Base-by-base conservation (phyloP, 768 basidiomycete genomes). In the Tylopilus sp. region DNA sequence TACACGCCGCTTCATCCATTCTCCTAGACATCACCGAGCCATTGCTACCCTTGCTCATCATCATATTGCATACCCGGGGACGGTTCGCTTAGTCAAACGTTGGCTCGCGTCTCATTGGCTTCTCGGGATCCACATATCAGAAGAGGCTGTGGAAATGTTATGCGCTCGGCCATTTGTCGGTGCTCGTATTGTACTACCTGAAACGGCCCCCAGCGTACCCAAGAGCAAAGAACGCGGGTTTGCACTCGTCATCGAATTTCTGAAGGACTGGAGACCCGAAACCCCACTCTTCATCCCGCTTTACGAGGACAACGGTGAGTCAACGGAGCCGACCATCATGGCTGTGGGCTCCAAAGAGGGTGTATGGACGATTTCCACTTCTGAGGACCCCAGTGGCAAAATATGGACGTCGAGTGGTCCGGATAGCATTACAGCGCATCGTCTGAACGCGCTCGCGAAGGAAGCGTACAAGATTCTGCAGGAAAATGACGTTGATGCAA, bases 31-130 rank as follows among this genome's bases (percentile, higher is more conserved):
- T 60, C 97, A 99, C 62, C 78, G 87, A 1, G 88, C 88, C 0
- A 75, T 98, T 41, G 80, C 85, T 0, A 79, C 86, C 3, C 73
- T 98, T 18, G 85, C 83, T 44, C 93, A 98, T 67, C 83, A 81
- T 42, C 86, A 82, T 61, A 68, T 81, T 0, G 88, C 93, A 11
- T 97, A 84, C 68, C 78, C 91, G 3, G 83, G 87, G 9, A 93
- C 95, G 0, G 88, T 91, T 15, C 79, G 97, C 35, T 77, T 98
- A 15, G 80, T 90, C 45, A 95, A 98, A 72, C 80, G 95, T 39
- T 99, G 97, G 97, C 73, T 98, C 48, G 83, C 89, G 1, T 75
- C 87, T 8, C 97, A 99, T 64, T 91, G 89, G 86, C 77, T 97
- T 50, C 78, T 98, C 30, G 75, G 79, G 4, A 69, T 76, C 0